Evolutionary conservation across 2,329 filamentous ascomycete genomes (phyloP).

Genomic region (Magnaporthiopsis incrustans): DNA sequence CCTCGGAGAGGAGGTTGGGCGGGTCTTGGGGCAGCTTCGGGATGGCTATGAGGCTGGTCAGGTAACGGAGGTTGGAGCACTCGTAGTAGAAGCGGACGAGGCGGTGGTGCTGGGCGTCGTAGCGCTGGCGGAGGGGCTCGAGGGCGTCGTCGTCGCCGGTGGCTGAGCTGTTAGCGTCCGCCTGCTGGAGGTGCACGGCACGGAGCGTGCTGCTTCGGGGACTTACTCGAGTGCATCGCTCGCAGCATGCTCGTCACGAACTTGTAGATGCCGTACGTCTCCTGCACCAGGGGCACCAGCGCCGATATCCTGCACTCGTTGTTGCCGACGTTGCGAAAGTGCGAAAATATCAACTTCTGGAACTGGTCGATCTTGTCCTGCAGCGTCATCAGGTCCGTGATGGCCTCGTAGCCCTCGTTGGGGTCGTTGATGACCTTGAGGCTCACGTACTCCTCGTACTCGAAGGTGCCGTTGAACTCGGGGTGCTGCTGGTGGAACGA

Average conservation of each 20-base stretch:
- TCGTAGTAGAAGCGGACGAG: conserved; percentile 98
- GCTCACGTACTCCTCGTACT: conserved; percentile 98
- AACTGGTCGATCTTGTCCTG: conserved; percentile 98
- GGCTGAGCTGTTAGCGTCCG: conserved; percentile 40
- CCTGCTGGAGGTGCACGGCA: too few relatives aligned
- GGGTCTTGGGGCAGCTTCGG: conserved; percentile 93
- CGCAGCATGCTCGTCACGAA: conserved; percentile 99
- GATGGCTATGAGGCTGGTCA: conserved; percentile 92
- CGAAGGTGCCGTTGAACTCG: conserved; percentile 97
- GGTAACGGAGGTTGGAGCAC: conserved; percentile 92
- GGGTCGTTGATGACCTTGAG: conserved; percentile 97
- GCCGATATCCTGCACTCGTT: conserved; percentile 97
- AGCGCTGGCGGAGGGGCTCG: conserved; percentile 77
- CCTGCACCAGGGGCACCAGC: conserved; percentile 85
- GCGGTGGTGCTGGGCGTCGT: conserved; percentile 93
- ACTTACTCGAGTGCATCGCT: conserved; percentile 98
- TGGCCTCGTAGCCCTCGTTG: conserved; percentile 95
- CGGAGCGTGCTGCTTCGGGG: too few relatives aligned
- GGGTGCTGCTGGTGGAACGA: conserved; percentile 95
- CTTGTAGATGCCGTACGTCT: conserved; percentile 99
- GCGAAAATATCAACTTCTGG: conserved; percentile 96
- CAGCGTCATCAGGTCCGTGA: conserved; percentile 89
- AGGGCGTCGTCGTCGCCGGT: conserved; percentile 92
- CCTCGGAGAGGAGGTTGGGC: conserved; percentile 78
- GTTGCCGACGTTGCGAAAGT: conserved; percentile 84